phyloP scores from a whole-genome alignment of 1,139 yeast species.

The Saccharomycopsis crataegensis region DNA sequence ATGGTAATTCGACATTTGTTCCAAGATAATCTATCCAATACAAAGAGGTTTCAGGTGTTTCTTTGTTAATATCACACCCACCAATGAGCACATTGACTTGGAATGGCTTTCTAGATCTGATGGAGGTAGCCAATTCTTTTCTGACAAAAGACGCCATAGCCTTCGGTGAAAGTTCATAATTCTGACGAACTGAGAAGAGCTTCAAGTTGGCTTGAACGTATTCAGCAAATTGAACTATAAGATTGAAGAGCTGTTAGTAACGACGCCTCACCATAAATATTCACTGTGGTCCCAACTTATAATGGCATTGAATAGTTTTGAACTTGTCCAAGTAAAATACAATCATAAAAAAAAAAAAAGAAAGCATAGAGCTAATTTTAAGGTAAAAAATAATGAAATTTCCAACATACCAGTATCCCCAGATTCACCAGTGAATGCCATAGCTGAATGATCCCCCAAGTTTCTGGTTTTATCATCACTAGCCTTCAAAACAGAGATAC shows the following conservation, averaged over 20 bases:
- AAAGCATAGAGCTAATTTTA: no score
- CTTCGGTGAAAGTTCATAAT: conserved; percentile 68
- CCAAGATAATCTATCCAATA: conserved; percentile 95
- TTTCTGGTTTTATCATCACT: conserved; percentile 82
- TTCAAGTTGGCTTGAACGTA: conserved; percentile 89
- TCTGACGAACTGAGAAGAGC: conserved; percentile 80
- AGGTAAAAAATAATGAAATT: not conserved
- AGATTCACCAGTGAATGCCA: conserved; percentile 93
- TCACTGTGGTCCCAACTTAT: no score
- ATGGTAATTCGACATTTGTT: conserved; percentile 83
- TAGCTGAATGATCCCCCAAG: conserved; percentile 67
- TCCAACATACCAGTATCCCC: conserved; percentile 65
- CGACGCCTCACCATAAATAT: not conserved
- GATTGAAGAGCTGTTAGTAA: conserved; percentile 8
- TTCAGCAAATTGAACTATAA: conserved; percentile 80
- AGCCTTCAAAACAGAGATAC: conserved; percentile 80
- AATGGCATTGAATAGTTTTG: no score
- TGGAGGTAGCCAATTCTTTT: conserved; percentile 76
- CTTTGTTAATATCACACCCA: conserved; percentile 64
- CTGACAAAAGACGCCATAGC: conserved; percentile 89
- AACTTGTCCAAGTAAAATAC: no score
- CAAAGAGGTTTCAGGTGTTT: conserved; percentile 47
- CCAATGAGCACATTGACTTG: conserved; percentile 87
- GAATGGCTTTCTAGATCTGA: conserved; percentile 89
- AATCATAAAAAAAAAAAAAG: no score